Percentiles rank a stretch among this genome's conserved stretches.
These are phyloP conservation scores for Colletotrichum graminicola DNA, from an alignment of 2,329 filamentous ascomycete species.

Conservation along the genomic window DNA sequence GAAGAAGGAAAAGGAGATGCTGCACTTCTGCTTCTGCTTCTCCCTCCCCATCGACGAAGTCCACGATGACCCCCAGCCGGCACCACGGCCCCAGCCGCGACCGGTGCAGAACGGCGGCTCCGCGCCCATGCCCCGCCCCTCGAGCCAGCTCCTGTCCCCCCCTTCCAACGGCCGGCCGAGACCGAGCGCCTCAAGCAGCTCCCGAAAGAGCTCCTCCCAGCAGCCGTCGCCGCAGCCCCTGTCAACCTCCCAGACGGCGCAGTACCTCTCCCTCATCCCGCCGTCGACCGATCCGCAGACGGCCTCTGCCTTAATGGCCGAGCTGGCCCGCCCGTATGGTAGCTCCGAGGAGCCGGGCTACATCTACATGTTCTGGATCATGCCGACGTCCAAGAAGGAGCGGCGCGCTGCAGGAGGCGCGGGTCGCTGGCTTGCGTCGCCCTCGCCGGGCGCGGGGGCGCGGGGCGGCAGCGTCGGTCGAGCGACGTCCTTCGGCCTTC, in stretches of 20 bases:
- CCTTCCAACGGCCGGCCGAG: conserved; percentile 42
- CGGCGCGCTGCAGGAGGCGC: conserved; percentile 68
- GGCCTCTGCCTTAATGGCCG: conserved; percentile 77
- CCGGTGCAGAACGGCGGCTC: conserved; percentile 56
- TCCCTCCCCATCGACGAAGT: conserved; percentile 60
- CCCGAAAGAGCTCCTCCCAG: conserved; percentile 47
- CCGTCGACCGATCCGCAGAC: conserved; percentile 73
- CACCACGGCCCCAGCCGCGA: conserved; percentile 59
- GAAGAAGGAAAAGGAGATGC: conserved; percentile 49
- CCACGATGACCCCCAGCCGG: conserved; percentile 45
- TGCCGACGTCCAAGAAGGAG: conserved; percentile 70
- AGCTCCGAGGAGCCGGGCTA: conserved; percentile 86
- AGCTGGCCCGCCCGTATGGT: conserved; percentile 76
- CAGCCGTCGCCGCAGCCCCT: conserved; percentile 49
- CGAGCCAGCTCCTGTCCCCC: conserved; percentile 41
- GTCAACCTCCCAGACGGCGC: conserved; percentile 52
- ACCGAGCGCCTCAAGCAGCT: conserved; percentile 44
- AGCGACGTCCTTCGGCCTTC: conserved; percentile 69
- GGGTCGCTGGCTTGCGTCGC: conserved; percentile 69
- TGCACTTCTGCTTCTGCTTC: conserved; percentile 67
- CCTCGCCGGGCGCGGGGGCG: conserved; percentile 55
- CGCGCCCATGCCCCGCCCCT: conserved; percentile 30
- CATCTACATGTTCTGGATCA: conserved; percentile 99
- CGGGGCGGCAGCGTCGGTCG: conserved; percentile 58
- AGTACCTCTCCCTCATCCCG: conserved; percentile 78